A percentile compares a stretch with the other conserved stretches of the same genome.
Conservation (phyloP, 177 flowering plant genomes). For the Vitis hybrid region DNA sequence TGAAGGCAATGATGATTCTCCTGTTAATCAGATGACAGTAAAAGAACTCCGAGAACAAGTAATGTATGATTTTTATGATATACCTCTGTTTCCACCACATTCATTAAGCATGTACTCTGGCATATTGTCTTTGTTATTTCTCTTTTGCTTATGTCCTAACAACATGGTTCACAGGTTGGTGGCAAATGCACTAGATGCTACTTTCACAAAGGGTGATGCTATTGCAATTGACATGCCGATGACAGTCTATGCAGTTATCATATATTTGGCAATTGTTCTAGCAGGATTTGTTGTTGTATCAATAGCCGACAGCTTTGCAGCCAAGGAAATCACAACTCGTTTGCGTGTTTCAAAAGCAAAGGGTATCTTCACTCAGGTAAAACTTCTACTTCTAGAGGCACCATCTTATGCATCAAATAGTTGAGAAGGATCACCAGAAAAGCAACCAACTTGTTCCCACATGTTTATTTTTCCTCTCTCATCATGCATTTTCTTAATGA, state of each 20-base stretch:
- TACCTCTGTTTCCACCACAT: not conserved
- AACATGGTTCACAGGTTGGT: conserved; percentile 61
- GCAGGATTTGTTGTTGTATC: conserved; percentile 91
- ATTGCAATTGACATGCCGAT: conserved; percentile 97
- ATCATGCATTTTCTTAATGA: too few relatives aligned
- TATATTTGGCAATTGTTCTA: conserved; percentile 79
- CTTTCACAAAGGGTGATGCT: conserved; percentile 82
- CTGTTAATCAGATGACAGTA: conserved; percentile 54
- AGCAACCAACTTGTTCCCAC: not conserved
- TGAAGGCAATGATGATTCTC: conserved; percentile 62
- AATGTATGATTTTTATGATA: conserved; percentile 52
- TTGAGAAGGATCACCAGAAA: not conserved
- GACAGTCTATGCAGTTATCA: conserved; percentile 80
- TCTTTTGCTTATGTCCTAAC: not conserved
- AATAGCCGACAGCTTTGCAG: conserved; percentile 92
- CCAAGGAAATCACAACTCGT: conserved; percentile 85
- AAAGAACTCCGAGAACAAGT: conserved; percentile 81
- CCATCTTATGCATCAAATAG: not conserved
- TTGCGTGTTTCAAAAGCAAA: conserved; percentile 83
- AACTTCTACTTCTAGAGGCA: not conserved
- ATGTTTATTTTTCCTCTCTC: too few relatives aligned
- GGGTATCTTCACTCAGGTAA: conserved; percentile 93
- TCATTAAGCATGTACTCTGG: not conserved
- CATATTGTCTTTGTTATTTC: not conserved
- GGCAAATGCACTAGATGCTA: conserved; percentile 78